Evolutionary conservation across 192 early-diverging fungal species (phyloP), one percentile per base, ranked within the genome.

Genomic region (Dissophora ornata): DNA sequence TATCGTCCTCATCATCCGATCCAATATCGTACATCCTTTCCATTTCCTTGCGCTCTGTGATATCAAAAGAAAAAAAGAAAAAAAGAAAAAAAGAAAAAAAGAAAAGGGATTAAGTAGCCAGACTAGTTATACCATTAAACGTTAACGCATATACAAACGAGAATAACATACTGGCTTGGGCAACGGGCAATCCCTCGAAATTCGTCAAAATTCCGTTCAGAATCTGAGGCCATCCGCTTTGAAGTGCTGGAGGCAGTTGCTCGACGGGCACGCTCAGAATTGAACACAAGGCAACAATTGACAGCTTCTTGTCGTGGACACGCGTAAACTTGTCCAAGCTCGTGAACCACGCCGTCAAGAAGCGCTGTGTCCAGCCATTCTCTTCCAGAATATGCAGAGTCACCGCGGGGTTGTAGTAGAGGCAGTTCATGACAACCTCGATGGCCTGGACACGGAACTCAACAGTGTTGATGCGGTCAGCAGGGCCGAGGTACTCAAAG

Each of bases 301-400:
- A 86, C 30, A 98, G 85, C 83, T 95, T 95, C 88, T 97, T 98
- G 80, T 98, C 96, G 81, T 96, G 92, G 26, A 98, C 96, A 51
- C 96, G 91, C 28, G 83, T 65, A 57, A 98, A 93, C 61, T 89
- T 89, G 53, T 85, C 82, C 30, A 94, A 67, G 40, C 81, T 84
- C 29, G 86, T 83, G 80, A 95, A 90, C 89, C 96, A 93, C 22
- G 84, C 79, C 21, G 82, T 85, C 63, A 96, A 95, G 80, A 96
- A 90, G 6, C 83, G 85, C 61, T 89, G 84, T 24, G 94, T 95
- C 83, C 88, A 90, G 42, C 85, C 70, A 58, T 89, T 83, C 67
- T 93, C 89, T 69, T 97, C 95, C 56, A 98, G 82, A 4, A 96
- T 65, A 32, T 67, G 84, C 22, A 98, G 82, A 9, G 95, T 88